Percentiles rank a stretch among this genome's conserved stretches.
Evolutionary conservation across 768 basidiomycete species (phyloP).

Genomic region (Arthromyces matolae): DNA sequence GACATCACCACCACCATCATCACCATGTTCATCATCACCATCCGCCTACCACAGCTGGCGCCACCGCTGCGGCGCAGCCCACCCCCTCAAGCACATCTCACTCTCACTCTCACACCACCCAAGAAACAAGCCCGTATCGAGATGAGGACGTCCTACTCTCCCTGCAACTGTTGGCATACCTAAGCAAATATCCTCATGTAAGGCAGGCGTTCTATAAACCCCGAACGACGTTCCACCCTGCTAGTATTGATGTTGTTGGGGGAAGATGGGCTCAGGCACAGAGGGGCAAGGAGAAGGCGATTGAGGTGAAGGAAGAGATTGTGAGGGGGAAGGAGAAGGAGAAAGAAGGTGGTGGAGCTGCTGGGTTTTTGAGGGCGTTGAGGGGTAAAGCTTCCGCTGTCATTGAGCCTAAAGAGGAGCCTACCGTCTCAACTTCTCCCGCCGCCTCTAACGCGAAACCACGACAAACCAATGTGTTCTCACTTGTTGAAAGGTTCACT

Average conservation of each 20-base stretch:
- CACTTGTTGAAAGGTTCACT: constrained; percentile 93
- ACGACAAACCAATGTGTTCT: constrained; percentile 88
- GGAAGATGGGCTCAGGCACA: constrained; percentile 28
- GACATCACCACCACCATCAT: not conserved
- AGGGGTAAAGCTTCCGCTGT: constrained; percentile 43
- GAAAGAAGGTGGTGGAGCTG: not conserved
- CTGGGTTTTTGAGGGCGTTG: constrained; percentile 11
- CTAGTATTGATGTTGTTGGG: constrained; percentile 43
- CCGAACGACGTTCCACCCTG: constrained; percentile 77
- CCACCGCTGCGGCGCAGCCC: not conserved
- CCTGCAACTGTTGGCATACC: constrained; percentile 90
- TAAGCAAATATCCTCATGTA: constrained; percentile 97
- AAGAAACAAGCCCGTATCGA: constrained; percentile 67
- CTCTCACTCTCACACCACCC: constrained; percentile 13
- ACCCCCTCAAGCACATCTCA: not conserved
- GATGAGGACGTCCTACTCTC: constrained; percentile 93
- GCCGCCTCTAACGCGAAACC: constrained; percentile 19
- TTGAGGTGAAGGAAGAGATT: constrained; percentile 1
- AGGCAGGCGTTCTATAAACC: constrained; percentile 93
- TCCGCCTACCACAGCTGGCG: not conserved
- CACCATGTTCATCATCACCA: not conserved
- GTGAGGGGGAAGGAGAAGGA: constrained; percentile 4
- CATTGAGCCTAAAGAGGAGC: not conserved
- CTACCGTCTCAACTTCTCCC: not conserved
- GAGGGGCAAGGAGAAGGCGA: constrained; percentile 18